A percentile compares a stretch with the other conserved stretches of the same genome.
phyloP scores from a whole-genome alignment of 345 rosid genomes.

The Firmiana major region DNA sequence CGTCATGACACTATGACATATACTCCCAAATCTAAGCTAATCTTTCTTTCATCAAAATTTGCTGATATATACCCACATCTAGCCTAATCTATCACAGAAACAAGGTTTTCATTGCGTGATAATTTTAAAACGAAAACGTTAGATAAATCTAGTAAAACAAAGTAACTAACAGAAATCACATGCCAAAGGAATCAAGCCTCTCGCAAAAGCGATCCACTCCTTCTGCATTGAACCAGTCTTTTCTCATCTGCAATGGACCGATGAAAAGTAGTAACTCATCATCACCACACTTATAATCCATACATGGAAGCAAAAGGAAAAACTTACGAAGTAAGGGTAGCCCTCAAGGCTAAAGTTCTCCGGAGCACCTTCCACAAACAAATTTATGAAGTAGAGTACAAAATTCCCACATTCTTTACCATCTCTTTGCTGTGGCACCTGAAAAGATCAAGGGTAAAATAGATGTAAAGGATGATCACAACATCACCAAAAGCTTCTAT shows the following conservation, averaged over 20 bases:
- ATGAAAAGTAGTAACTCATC: not conserved
- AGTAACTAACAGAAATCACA: not conserved
- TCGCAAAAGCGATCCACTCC: slow-evolving; percentile 37
- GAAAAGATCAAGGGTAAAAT: slow-evolving; percentile 12
- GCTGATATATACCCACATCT: not conserved
- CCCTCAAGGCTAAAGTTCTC: slow-evolving; percentile 31
- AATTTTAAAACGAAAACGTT: not conserved
- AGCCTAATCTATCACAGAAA: too few species aligned
- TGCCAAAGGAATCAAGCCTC: slow-evolving; percentile 28
- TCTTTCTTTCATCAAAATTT: not conserved
- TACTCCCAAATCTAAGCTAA: not conserved
- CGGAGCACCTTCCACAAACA: slow-evolving; percentile 54
- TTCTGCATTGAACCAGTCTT: slow-evolving; percentile 55
- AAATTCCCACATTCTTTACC: slow-evolving; percentile 64
- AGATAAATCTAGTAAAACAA: not conserved
- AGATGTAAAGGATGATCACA: not conserved
- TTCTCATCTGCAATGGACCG: slow-evolving; percentile 44
- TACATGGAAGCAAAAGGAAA: not conserved
- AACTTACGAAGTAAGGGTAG: slow-evolving; percentile 59
- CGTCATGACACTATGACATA: not conserved
- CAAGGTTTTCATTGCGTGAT: too few species aligned
- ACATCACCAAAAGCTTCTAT: slow-evolving; percentile 2
- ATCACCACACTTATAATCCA: not conserved
- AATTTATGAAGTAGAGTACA: slow-evolving; percentile 62
- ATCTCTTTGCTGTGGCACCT: slow-evolving; percentile 79